Conservation (phyloP, 1,284 basidiomycete species). For the Uromyces viciae-fabae region DNA sequence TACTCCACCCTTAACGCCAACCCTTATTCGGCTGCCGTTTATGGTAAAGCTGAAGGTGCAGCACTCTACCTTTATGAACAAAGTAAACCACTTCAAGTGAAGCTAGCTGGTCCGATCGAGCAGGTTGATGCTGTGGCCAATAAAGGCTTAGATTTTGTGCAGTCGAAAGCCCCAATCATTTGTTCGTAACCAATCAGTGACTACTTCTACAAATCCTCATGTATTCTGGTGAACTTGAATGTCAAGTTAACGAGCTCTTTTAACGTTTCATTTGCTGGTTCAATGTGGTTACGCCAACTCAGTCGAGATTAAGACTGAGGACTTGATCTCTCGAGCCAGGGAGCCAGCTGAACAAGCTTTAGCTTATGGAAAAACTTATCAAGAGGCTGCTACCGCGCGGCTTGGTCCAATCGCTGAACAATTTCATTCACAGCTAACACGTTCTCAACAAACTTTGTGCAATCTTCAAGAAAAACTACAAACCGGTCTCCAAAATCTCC, state of each 20-base stretch:
- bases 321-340: conserved; percentile 34
- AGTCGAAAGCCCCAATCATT: conserved; percentile 39
- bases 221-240: background rate
- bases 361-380: conserved; percentile 42
- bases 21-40: conserved; percentile 39
- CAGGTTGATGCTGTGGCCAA: conserved; percentile 43
- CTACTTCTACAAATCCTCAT: background rate
- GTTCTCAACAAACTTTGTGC: conserved; percentile 23
- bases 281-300: background rate
- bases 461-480: conserved; percentile 38
- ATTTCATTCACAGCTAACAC: conserved; percentile 25
- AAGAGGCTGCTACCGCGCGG: conserved; percentile 23
- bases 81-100: conserved; percentile 35
- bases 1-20: conserved; percentile 37
- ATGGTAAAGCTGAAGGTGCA: conserved; percentile 34
- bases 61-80: conserved; percentile 38
- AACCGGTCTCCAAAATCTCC: conserved; percentile 9
- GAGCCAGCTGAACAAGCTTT: conserved; percentile 37
- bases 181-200: conserved; percentile 11
- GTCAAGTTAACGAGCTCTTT: background rate
- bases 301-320: conserved; percentile 38
- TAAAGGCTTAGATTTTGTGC: conserved; percentile 42
- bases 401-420: conserved; percentile 36
- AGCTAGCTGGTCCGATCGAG: conserved; percentile 39
- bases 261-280: no score